Conservation (phyloP, 2,329 filamentous ascomycete genomes). For the Talaromyces sp. region DNA sequence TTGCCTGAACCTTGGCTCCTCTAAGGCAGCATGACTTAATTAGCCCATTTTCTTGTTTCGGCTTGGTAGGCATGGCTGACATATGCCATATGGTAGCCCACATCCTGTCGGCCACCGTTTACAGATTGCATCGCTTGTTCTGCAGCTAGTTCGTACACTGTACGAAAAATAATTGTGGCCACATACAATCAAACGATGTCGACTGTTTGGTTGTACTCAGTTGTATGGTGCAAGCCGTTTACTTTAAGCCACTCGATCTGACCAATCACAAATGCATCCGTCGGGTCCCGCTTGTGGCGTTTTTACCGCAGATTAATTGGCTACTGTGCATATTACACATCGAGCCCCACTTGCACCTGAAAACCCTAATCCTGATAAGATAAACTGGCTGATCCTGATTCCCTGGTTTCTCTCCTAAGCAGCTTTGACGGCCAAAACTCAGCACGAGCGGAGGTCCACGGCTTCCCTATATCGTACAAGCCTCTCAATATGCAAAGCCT, state of each 20-base stretch:
- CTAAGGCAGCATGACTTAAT: neutral
- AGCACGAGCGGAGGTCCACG: neutral
- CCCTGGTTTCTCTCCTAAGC: too few relatives aligned
- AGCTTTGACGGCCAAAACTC: neutral
- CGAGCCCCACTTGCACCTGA: neutral
- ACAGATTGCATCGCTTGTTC: neutral
- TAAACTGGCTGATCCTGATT: neutral
- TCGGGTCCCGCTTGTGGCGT: neutral
- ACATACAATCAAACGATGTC: neutral
- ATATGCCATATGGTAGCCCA: neutral
- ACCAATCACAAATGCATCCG: neutral
- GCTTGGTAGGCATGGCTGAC: neutral
- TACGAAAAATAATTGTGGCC: neutral
- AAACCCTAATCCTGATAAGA: constrained; percentile 10
- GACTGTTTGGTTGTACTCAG: neutral
- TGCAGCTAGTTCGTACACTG: neutral
- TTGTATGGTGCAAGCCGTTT: neutral
- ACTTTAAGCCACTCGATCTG: neutral
- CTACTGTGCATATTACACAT: neutral
- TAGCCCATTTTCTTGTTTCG: neutral
- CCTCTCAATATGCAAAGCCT: neutral
- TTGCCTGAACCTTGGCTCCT: neutral
- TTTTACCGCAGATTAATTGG: neutral
- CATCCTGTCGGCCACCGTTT: neutral
- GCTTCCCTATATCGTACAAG: neutral